Evolutionary conservation across 1,139 yeast species (phyloP).

Genomic region (Hanseniaspora uvarum): DNA sequence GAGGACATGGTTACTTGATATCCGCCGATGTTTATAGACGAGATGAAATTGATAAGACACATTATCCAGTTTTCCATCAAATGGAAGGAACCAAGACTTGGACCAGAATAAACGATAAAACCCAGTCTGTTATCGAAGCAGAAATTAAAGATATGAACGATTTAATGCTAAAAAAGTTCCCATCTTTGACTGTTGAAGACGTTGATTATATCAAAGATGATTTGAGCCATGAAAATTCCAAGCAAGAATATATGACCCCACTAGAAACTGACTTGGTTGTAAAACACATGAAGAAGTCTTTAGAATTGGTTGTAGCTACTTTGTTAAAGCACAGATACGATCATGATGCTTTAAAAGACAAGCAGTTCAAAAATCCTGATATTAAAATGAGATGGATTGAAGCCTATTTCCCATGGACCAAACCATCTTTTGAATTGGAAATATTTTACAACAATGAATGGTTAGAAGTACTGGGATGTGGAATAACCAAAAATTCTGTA

Average conservation of each 20-base stretch:
- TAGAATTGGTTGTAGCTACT: constrained; percentile 71
- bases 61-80: constrained; percentile 95
- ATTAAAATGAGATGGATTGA: constrained; percentile 89
- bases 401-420: constrained; percentile 96
- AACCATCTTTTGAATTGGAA: constrained; percentile 97
- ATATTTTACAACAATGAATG: constrained; percentile 99
- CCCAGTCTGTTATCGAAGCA: constrained; percentile 24
- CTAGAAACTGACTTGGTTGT: constrained; percentile 60
- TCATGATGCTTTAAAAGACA: constrained; percentile 25
- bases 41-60: constrained; percentile 91
- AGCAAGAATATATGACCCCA: constrained; percentile 64
- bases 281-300: constrained; percentile 70
- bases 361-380: constrained; percentile 34
- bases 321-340: constrained; percentile 45
- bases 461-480: constrained; percentile 97
- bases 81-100: constrained; percentile 94
- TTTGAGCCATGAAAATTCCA: constrained; percentile 29
- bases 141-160: constrained; percentile 30
- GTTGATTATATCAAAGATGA: constrained; percentile 35
- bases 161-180: constrained; percentile 31
- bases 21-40: constrained; percentile 93
- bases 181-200: constrained; percentile 59
- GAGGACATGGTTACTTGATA: constrained; percentile 81
- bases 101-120: constrained; percentile 30
- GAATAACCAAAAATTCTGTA: constrained; percentile 74